phyloP scores from a whole-genome alignment of 768 basidiomycete species.

The Asterophora parasitica region DNA sequence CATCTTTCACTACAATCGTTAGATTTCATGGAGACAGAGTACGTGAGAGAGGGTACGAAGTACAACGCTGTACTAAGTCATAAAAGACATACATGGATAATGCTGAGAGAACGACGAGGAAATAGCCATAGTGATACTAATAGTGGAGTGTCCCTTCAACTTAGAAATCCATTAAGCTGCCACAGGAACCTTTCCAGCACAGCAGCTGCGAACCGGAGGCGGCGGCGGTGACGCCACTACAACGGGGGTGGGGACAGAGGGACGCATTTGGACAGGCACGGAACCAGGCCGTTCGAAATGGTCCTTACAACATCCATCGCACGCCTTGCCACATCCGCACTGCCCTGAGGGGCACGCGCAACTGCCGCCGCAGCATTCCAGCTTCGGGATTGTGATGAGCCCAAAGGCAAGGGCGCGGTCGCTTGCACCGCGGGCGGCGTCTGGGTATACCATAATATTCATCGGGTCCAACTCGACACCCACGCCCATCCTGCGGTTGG shows the following conservation, averaged over 20 bases:
- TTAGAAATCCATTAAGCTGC: background rate
- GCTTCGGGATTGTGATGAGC: slow-evolving; percentile 53
- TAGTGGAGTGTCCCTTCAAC: no score
- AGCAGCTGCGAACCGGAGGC: slow-evolving; percentile 25
- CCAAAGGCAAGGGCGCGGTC: slow-evolving; percentile 41
- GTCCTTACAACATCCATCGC: slow-evolving; percentile 48
- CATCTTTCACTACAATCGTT: no score
- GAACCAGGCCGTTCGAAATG: slow-evolving; percentile 14
- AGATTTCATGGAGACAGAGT: no score
- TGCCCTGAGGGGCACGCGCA: slow-evolving; percentile 51
- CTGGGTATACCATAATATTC: slow-evolving; percentile 45
- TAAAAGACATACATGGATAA: no score
- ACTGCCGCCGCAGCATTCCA: slow-evolving; percentile 61
- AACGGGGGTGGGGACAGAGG: background rate
- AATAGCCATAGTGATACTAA: no score
- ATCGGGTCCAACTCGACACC: slow-evolving; percentile 43
- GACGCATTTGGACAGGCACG: background rate
- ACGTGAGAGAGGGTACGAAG: no score
- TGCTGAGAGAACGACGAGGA: no score
- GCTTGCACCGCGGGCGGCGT: slow-evolving; percentile 29
- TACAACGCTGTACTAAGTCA: no score
- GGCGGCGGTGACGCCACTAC: background rate
- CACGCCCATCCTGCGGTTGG: slow-evolving; percentile 32
- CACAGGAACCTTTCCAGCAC: slow-evolving; percentile 19
- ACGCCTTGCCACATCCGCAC: slow-evolving; percentile 56